Base-by-base conservation (phyloP, 2,329 filamentous ascomycete species). In the Penicillium verrucosum region DNA sequence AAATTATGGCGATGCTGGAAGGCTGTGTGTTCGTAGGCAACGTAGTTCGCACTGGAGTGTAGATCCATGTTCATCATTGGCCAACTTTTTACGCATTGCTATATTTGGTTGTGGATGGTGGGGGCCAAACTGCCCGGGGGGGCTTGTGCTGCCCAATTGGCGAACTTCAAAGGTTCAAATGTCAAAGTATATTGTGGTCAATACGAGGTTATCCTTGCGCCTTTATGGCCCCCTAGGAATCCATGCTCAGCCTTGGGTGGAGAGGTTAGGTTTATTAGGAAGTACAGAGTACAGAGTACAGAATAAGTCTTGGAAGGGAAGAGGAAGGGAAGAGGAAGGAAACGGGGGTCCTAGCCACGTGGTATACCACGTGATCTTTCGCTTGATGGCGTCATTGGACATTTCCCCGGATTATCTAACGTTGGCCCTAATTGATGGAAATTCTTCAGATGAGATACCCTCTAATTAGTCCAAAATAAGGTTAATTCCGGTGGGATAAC, bases 401-500 rank as follows among this genome's bases (percentile, higher is more conserved):
- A 23, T 51, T 53, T 47, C 42, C 51, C 42, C 43, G 51, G 43
- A 54, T 38, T 40, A 37, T 51, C 4, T 40, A 42, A 42, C 18
- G 8, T 23, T 16, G n/a, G 27, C 29, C 21, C 36, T 44, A 37
- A 46, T 61, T 61, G 59, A 61, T 55, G 59, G 59, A 61, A 61
- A 50, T 60, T 48, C 51, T 36, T 32, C 42, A 54, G 18, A 14
- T 10, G 5, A 36, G 18, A 25, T 23, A 51, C 5, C 14, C 11
- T 52, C 29, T 36, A 23, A 6, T 36, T 56, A 50, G 38, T 49
- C 64, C 57, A 57, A n/a, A 64, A 64, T 44, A 32, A 61, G 60
- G 50, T 57, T 60, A 65, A 65, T 29, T 51, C 63, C 64, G 63
- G 63, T 41, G 64, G 64, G 63, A 63, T 64, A 57, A 29, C 23